Evolutionary conservation across 768 basidiomycete species (phyloP).

Genomic region (Leccinum aurantiacum): DNA sequence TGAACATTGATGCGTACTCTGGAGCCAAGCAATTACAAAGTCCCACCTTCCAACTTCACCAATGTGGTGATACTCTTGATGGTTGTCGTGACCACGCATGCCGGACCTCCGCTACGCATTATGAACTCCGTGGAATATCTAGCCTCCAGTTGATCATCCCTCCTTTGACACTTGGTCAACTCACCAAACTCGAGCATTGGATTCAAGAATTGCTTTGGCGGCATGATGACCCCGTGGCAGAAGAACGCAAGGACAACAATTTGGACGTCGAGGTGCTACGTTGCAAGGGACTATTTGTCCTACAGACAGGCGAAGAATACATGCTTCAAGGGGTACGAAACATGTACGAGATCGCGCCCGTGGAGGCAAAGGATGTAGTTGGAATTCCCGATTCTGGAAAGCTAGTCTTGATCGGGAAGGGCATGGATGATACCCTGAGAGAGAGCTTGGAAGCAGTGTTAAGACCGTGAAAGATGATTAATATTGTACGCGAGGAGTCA

Average conservation of each 20-base stretch:
- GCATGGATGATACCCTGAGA: slow-evolving; percentile 57
- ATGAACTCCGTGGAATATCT: slow-evolving; percentile 79
- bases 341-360: slow-evolving; percentile 75
- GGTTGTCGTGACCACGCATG: slow-evolving; percentile 34
- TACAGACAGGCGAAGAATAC: slow-evolving; percentile 53
- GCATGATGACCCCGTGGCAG: slow-evolving; percentile 46
- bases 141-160: slow-evolving; percentile 74
- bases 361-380: slow-evolving; percentile 38
- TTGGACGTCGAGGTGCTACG: slow-evolving; percentile 64
- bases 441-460: slow-evolving; percentile 46
- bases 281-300: slow-evolving; percentile 80
- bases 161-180: slow-evolving; percentile 45
- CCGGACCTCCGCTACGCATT: slow-evolving; percentile 46
- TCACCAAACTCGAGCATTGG: slow-evolving; percentile 70
- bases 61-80: slow-evolving; percentile 33
- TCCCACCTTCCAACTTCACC: slow-evolving; percentile 28
- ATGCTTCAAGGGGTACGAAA: slow-evolving; percentile 91
- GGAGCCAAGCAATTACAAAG: slow-evolving; percentile 38
- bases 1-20: slow-evolving; percentile 80
- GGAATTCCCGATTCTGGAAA: slow-evolving; percentile 69
- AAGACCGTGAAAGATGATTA: not conserved
- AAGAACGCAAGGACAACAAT: slow-evolving; percentile 8
- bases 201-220: slow-evolving; percentile 86
- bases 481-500: not conserved
- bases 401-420: slow-evolving; percentile 85